Conservation (phyloP, 2,329 filamentous ascomycete species). For the Colletotrichum horii region DNA sequence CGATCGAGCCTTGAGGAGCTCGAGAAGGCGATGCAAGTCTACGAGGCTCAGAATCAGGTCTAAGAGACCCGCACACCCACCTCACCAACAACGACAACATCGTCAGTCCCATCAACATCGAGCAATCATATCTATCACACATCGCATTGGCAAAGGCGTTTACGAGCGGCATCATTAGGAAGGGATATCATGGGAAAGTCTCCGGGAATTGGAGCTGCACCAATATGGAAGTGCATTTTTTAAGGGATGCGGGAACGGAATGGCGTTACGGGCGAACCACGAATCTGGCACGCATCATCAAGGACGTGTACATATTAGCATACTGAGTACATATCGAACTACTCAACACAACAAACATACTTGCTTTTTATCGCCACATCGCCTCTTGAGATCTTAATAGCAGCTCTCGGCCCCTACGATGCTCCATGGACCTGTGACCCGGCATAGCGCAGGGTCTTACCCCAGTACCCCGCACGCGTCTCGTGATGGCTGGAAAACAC, state of each 20-base stretch:
- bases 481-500: background rate
- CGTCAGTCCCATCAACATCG: background rate
- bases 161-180: background rate
- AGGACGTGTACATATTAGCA: background rate
- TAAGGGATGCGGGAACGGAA: background rate
- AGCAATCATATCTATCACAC: background rate
- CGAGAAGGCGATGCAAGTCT: conserved; percentile 52
- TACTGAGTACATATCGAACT: background rate
- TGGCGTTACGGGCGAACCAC: background rate
- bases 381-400: background rate
- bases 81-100: background rate
- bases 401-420: background rate
- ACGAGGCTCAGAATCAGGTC: conserved; percentile 37
- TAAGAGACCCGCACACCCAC: background rate
- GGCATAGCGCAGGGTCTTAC: background rate
- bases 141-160: conserved; percentile 14
- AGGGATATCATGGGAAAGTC: background rate
- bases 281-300: background rate
- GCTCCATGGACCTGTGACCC: background rate
- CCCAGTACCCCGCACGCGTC: conserved; percentile 18
- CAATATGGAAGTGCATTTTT: background rate
- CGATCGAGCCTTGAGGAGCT: conserved; percentile 52
- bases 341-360: background rate
- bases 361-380: background rate
- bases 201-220: background rate